Evolutionary conservation across 495 filamentous ascomycete genomes (phyloP), one percentile per base, ranked within the genome.

Genomic region (Gamarada debralockiae): DNA sequence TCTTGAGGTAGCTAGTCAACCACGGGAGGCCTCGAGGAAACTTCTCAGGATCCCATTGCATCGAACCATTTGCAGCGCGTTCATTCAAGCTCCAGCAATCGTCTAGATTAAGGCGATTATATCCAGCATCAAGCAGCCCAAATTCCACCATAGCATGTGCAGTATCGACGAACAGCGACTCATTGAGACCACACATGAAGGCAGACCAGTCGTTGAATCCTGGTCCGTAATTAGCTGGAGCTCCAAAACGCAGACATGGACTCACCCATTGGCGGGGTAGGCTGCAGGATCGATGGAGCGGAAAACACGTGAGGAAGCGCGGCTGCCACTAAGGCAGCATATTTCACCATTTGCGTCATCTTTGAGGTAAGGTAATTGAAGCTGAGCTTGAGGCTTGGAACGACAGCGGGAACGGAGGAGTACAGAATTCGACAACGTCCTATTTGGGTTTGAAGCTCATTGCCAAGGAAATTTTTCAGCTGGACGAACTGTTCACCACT

Each of bases 41-140:
- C 45, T 60, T 60, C 33, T 48, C 43, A 2, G 41, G 21, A 42
- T 60, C 31, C 57, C 52, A 56, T 3, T 39, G 31, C 44, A 60
- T 51, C 2, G 52, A 56, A 3, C 57, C 57, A 56, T 60, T 56
- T 8, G 22, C 42, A 44, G 65, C 65, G 47, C 50, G 52, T 44
- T 68, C 27, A 27, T 73, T 72, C 36, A 59, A 59, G n/a, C 70
- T 74, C 76, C 75, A 79, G 62, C 74, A 81, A 61, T 82, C 80
- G 58, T 82, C 79, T 2, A 83, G 58, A n/a, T 78, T 71, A 41
- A 83, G 65, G 54, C 80, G 78, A 14, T 81, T 64, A 59, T 83
- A 83, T 10, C 79, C 78, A 3, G 74, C 62, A 60, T 77, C 77
- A 22, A 66, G 57, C 15, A 82, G 62, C 10, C 79, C 77, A 24